Percentiles rank a stretch among this genome's conserved stretches.
Evolutionary conservation across 2,329 filamentous ascomycete genomes (phyloP).

Genomic region (Colletotrichum abscissum): DNA sequence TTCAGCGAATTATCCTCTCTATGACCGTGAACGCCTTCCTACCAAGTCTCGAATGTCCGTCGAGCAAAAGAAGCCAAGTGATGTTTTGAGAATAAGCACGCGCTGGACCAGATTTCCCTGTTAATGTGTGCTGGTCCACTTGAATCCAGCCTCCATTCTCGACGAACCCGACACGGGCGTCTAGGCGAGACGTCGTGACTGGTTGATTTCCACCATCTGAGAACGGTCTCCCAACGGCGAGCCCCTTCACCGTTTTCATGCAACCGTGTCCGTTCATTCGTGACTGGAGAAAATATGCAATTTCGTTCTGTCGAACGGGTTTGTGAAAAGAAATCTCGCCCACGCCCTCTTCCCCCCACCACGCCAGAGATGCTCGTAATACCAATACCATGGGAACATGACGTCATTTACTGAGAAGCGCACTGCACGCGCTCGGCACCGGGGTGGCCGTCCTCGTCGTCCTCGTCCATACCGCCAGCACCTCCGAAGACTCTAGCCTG

Average conservation of each 20-base stretch:
- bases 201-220: neutral
- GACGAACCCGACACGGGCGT: slow-evolving; percentile 32
- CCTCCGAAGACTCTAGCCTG: slow-evolving; percentile 73
- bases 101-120: slow-evolving; percentile 32
- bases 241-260: slow-evolving; percentile 24
- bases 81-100: slow-evolving; percentile 21
- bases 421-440: slow-evolving; percentile 87
- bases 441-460: slow-evolving; percentile 80
- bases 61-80: slow-evolving; percentile 32
- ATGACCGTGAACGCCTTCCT: slow-evolving; percentile 36
- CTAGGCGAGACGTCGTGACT: slow-evolving; percentile 19
- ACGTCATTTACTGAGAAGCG: slow-evolving; percentile 78
- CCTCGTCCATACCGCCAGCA: slow-evolving; percentile 72
- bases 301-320: slow-evolving; percentile 28
- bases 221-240: slow-evolving; percentile 5
- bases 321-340: slow-evolving; percentile 32
- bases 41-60: slow-evolving; percentile 36
- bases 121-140: slow-evolving; percentile 25
- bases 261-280: slow-evolving; percentile 36
- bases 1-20: slow-evolving; percentile 35
- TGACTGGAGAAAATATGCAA: slow-evolving; percentile 34
- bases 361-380: slow-evolving; percentile 37
- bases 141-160: slow-evolving; percentile 28
- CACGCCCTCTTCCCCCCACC: slow-evolving; percentile 38
- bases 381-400: slow-evolving; percentile 19